phyloP scores from a whole-genome alignment of 495 filamentous ascomycete species.

The Aspergillus panamensis region DNA sequence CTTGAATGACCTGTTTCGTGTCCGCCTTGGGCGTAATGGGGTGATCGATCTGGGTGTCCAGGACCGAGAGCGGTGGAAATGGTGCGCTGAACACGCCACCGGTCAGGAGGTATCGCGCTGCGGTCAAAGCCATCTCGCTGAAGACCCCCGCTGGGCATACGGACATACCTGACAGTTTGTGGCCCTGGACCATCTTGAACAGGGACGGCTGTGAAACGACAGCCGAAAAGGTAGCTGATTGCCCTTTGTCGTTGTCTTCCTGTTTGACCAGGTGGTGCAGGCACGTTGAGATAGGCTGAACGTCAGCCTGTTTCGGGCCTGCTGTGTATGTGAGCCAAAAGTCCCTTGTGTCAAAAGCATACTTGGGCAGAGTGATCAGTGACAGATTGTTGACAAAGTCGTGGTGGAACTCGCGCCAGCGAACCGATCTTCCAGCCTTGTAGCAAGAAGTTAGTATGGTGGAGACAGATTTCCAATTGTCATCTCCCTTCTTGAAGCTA shows the following conservation, averaged over 20 bases:
- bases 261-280: not conserved
- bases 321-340: not conserved
- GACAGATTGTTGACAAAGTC: not conserved
- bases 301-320: not conserved
- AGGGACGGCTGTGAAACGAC: not conserved
- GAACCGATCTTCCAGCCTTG: not conserved
- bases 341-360: not conserved
- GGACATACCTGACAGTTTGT: not conserved
- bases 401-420: not conserved
- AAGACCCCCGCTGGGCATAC: not conserved
- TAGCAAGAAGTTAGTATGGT: not conserved
- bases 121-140: not conserved
- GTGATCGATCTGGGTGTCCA: not conserved
- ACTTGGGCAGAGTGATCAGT: not conserved
- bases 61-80: not conserved
- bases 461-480: not conserved
- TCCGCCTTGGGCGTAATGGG: not conserved
- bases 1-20: not conserved
- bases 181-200: not conserved
- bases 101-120: not conserved
- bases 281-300: not conserved
- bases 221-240: not conserved
- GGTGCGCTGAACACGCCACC: not conserved
- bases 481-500: not conserved
- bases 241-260: not conserved